Evolutionary conservation across 2,329 filamentous ascomycete species (phyloP).

Genomic region (Acrocalymma vagum): DNA sequence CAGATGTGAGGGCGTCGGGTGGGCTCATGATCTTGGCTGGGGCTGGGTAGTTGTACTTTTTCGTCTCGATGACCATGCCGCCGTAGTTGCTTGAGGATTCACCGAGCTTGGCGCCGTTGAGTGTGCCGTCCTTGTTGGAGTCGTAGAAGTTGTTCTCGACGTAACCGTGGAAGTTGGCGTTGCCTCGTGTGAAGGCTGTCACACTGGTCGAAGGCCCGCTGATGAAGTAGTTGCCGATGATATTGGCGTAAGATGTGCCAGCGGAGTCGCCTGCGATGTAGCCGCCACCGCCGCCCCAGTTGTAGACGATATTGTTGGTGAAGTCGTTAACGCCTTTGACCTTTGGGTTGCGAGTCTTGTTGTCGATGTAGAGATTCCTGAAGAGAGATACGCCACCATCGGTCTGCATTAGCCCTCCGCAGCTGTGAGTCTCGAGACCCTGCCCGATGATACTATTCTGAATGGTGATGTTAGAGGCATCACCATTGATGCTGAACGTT

Average conservation of each 20-base stretch:
- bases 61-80: slow-evolving; percentile 53
- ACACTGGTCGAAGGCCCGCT: slow-evolving; percentile 60
- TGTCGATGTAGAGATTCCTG: slow-evolving; percentile 65
- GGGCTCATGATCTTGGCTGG: slow-evolving; percentile 52
- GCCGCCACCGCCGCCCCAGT: slow-evolving; percentile 63
- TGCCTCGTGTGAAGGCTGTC: slow-evolving; percentile 64
- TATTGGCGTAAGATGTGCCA: slow-evolving; percentile 59
- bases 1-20: slow-evolving; percentile 50
- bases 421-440: slow-evolving; percentile 63
- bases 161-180: slow-evolving; percentile 62
- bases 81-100: slow-evolving; percentile 56
- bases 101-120: slow-evolving; percentile 59
- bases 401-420: slow-evolving; percentile 62
- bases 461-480: slow-evolving; percentile 58
- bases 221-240: slow-evolving; percentile 67
- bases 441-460: slow-evolving; percentile 64
- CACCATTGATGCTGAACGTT: slow-evolving; percentile 62
- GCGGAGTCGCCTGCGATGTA: slow-evolving; percentile 64
- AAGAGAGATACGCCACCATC: slow-evolving; percentile 58
- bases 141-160: slow-evolving; percentile 64
- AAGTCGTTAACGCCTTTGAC: slow-evolving; percentile 67
- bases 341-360: slow-evolving; percentile 66
- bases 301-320: slow-evolving; percentile 61
- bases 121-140: slow-evolving; percentile 56
- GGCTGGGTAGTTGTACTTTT: slow-evolving; percentile 54